A percentile compares a stretch with the other conserved stretches of the same genome.
These are phyloP conservation scores for Obelidium mucronatum DNA, from an alignment of 192 early-diverging fungal genomes.

Conservation along the genomic window DNA sequence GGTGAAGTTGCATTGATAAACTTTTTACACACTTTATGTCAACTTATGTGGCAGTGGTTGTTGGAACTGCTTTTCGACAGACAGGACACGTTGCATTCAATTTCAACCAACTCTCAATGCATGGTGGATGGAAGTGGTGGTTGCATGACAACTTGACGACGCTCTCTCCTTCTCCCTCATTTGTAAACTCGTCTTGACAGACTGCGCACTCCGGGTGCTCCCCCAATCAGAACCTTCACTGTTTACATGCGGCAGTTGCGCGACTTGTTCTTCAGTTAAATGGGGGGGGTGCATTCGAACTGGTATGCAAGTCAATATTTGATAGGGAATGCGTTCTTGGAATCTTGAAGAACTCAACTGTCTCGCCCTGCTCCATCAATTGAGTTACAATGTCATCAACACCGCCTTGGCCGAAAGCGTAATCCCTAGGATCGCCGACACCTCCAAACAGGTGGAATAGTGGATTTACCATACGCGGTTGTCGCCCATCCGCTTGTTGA, in stretches of 20 bases:
- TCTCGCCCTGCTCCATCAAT: slow-evolving; percentile 52
- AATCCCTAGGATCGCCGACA: slow-evolving; percentile 62
- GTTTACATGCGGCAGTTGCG: slow-evolving; percentile 62
- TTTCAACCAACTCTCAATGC: slow-evolving; percentile 92
- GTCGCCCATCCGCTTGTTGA: too few relatives aligned
- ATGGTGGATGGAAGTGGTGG: slow-evolving; percentile 88
- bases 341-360: slow-evolving; percentile 22
- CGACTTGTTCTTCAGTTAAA: slow-evolving; percentile 78
- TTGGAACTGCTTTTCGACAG: too few relatives aligned
- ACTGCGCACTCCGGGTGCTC: slow-evolving; percentile 82
- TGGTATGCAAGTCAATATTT: slow-evolving; percentile 2
- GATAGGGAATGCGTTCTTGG: not conserved
- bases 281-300: slow-evolving; percentile 78
- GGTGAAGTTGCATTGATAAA: too few relatives aligned
- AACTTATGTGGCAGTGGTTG: too few relatives aligned
- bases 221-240: slow-evolving; percentile 60
- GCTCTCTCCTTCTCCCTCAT: slow-evolving; percentile 66
- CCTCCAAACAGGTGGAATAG: slow-evolving; percentile 32
- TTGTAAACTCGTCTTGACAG: slow-evolving; percentile 87
- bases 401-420: slow-evolving; percentile 82
- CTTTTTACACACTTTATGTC: too few relatives aligned
- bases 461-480: not conserved
- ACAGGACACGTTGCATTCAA: slow-evolving; percentile 93
- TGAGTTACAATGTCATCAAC: slow-evolving; percentile 91
- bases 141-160: slow-evolving; percentile 79